phyloP scores from a whole-genome alignment of 1,139 yeast genomes.

The Petasospora fabianii region DNA sequence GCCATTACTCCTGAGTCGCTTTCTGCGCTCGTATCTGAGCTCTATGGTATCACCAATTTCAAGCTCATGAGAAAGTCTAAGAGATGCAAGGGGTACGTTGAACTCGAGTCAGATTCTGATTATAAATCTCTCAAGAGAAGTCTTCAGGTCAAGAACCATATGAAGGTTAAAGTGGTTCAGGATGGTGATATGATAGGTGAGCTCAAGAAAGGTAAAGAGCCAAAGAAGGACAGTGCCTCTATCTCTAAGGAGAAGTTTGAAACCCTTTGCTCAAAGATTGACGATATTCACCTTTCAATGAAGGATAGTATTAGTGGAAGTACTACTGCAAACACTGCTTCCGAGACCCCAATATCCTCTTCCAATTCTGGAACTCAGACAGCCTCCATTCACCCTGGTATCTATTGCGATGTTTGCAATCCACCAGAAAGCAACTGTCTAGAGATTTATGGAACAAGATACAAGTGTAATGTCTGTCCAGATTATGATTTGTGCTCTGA shows the following conservation, averaged over 20 bases:
- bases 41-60: constrained; percentile 9
- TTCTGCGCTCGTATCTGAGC: neutral
- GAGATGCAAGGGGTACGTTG: constrained; percentile 40
- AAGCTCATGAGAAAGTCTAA: constrained; percentile 37
- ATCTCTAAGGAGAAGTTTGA: constrained; percentile 8
- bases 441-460: constrained; percentile 33
- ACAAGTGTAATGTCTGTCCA: constrained; percentile 49
- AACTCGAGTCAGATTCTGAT: constrained; percentile 39
- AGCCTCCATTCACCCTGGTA: constrained; percentile 20
- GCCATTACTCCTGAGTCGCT: constrained; percentile 3
- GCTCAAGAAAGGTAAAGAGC: neutral
- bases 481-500: constrained; percentile 54
- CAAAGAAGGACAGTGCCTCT: neutral
- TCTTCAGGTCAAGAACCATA: constrained; percentile 32
- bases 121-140: constrained; percentile 46
- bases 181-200: neutral
- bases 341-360: too few species aligned
- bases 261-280: constrained; percentile 7
- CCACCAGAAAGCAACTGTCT: constrained; percentile 6
- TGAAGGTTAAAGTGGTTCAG: constrained; percentile 23
- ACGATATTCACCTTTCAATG: constrained; percentile 9
- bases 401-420: constrained; percentile 45
- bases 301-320: neutral
- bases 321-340: too few species aligned
- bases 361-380: too few species aligned